phyloP scores from a whole-genome alignment of 805 yeast genomes.

The Candida silvatica region DNA sequence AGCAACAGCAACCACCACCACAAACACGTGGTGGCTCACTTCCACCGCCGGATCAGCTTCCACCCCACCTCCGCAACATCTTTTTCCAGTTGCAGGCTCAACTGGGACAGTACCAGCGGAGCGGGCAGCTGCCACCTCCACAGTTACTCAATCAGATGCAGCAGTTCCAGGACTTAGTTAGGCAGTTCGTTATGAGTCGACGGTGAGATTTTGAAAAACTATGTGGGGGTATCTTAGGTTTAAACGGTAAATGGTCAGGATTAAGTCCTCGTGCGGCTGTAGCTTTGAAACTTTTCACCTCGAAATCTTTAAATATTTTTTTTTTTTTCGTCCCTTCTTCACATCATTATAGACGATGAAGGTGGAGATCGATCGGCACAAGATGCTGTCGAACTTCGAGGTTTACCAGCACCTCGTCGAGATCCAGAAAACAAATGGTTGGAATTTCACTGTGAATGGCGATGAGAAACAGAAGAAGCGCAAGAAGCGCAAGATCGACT shows the following conservation, averaged over 20 bases:
- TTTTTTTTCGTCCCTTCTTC: no score
- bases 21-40: constrained; percentile 6
- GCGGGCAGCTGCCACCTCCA: constrained; percentile 13
- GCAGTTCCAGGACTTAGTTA: constrained; percentile 6
- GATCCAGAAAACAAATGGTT: constrained; percentile 36
- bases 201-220: no score
- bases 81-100: constrained; percentile 7
- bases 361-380: constrained; percentile 43
- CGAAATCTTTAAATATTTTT: not conserved
- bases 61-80: constrained; percentile 7
- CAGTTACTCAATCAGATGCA: constrained; percentile 9
- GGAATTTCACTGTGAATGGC: constrained; percentile 30
- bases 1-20: constrained; percentile 3
- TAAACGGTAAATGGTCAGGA: no score
- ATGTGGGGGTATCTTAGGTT: no score
- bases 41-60: constrained; percentile 13
- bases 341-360: constrained; percentile 14
- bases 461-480: constrained; percentile 6
- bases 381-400: constrained; percentile 57
- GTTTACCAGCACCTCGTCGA: constrained; percentile 46
- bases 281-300: not conserved
- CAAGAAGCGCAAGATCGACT: constrained; percentile 21
- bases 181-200: constrained; percentile 2
- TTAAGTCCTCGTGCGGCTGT: no score
- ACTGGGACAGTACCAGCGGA: constrained; percentile 7